Conservation (phyloP, 345 rosid genomes). For the Lepidium didymum region DNA sequence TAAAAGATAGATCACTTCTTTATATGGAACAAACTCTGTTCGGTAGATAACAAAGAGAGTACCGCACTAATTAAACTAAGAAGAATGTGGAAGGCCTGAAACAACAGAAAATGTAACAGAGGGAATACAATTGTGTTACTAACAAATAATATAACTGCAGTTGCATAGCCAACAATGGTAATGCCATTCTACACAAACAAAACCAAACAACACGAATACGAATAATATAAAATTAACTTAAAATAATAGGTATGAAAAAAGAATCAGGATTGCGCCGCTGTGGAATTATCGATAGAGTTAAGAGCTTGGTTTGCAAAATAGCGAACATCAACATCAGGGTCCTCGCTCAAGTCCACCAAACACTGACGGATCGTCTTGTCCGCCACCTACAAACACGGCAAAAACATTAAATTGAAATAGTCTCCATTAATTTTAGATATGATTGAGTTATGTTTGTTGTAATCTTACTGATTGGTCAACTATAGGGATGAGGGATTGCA, state of each 20-base stretch:
- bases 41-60: neutral
- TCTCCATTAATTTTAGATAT: neutral
- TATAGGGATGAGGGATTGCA: conserved; percentile 76
- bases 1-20: neutral
- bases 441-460: neutral
- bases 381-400: conserved; percentile 44
- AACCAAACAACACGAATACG: conserved; percentile 5
- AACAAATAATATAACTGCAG: neutral
- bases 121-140: conserved; percentile 1
- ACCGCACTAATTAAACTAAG: neutral
- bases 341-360: conserved; percentile 83
- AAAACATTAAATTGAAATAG: neutral
- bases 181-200: conserved; percentile 12
- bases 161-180: conserved; percentile 16
- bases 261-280: conserved; percentile 15
- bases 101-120: neutral
- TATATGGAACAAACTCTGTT: neutral
- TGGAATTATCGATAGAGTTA: conserved; percentile 41
- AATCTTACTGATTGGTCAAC: conserved; percentile 79
- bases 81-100: neutral
- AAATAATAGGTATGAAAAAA: neutral
- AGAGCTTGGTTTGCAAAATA: conserved; percentile 83
- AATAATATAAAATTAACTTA: neutral
- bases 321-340: conserved; percentile 94
- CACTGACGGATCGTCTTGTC: conserved; percentile 84